Evolutionary conservation across 441 rosid species (phyloP), one percentile per base, ranked within the genome.

Genomic region (Jatropha podagrica): DNA sequence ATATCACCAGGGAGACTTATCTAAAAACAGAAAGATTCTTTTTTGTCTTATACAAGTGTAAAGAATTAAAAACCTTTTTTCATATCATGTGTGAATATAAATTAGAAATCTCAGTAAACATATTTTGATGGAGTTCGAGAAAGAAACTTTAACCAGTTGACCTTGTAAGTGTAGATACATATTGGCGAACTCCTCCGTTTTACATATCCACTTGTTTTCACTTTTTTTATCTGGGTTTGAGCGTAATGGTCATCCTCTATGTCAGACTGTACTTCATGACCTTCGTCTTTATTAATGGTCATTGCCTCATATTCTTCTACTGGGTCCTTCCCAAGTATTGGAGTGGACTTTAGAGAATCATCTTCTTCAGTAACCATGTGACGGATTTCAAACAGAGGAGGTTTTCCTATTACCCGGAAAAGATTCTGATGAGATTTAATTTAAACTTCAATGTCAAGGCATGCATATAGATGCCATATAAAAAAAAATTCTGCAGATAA

Each of bases 81-180:
- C 12, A 18, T 60, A 44, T 60, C 17, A 61, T 32, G 44, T 48
- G 18, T 41, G 46, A 72, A 61, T 46, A 26, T 52, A n/a, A 4
- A 32, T 52, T 51, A 32, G 20, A 68, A 32, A 3, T 73, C 40
- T 27, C 61, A 8, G n/a, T 6, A 48, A 49, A 44, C 55, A 11
- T 67, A 51, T 76, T 17, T 15, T 66, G 20, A 66, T 41, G 23
- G 49, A 44, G 27, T 71, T 62, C 56, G 17, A 20, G 13, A 73
- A 38, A 51, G 71, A 61, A 44, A 68, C 55, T 62, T 68, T 27
- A 17, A 65, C 14, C 38, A 54, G 67, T 48, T 84, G 84, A 95
- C 99, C 94, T 86, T 88, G 87, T 86, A 89, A 68, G 91, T 88
- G 75, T 88, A 95, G 76, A 95, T 92, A 73, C 61, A 75, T 68